Evolutionary conservation across 2,329 filamentous ascomycete species (phyloP).

Genomic region (Coniochaeta pulveracea): DNA sequence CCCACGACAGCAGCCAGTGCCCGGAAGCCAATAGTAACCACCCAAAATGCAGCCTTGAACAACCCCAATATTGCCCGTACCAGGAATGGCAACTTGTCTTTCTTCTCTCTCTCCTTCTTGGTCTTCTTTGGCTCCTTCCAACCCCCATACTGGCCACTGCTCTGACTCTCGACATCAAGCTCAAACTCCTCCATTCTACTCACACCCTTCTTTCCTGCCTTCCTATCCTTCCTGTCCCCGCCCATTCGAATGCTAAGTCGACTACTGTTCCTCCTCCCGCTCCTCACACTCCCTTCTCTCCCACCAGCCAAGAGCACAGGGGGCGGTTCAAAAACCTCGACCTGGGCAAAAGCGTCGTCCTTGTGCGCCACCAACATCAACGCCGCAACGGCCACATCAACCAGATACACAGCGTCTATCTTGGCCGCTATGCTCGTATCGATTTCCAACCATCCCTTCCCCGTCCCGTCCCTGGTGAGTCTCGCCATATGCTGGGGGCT

Average conservation of each 20-base stretch:
- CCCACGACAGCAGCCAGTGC: slow-evolving; percentile 37
- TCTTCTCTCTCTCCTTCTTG: slow-evolving; percentile 17
- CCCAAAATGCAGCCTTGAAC: slow-evolving; percentile 49
- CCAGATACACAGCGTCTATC: slow-evolving; percentile 49
- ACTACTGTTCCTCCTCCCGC: slow-evolving; percentile 16
- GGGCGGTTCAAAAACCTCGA: slow-evolving; percentile 49
- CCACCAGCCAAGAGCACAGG: slow-evolving; percentile 22
- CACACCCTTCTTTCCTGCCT: slow-evolving; percentile 11
- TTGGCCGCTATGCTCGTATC: slow-evolving; percentile 48
- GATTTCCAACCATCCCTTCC: slow-evolving; percentile 48
- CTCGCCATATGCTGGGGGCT: slow-evolving; percentile 48
- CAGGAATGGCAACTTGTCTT: slow-evolving; percentile 38
- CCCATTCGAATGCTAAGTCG: slow-evolving; percentile 13
- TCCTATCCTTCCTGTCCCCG: slow-evolving; percentile 17
- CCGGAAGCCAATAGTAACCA: slow-evolving; percentile 43
- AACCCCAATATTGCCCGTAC: slow-evolving; percentile 36
- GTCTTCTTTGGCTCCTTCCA: slow-evolving; percentile 26
- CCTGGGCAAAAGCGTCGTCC: slow-evolving; percentile 39
- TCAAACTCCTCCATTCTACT: slow-evolving; percentile 45
- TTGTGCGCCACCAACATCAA: slow-evolving; percentile 46
- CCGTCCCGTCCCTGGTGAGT: slow-evolving; percentile 48
- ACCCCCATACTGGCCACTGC: slow-evolving; percentile 32
- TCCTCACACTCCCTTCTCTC: slow-evolving; percentile 12
- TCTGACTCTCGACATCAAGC: slow-evolving; percentile 53
- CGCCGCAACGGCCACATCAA: slow-evolving; percentile 50